Conservation (phyloP, 2,329 filamentous ascomycete species). For the Byssothecium circinans region DNA sequence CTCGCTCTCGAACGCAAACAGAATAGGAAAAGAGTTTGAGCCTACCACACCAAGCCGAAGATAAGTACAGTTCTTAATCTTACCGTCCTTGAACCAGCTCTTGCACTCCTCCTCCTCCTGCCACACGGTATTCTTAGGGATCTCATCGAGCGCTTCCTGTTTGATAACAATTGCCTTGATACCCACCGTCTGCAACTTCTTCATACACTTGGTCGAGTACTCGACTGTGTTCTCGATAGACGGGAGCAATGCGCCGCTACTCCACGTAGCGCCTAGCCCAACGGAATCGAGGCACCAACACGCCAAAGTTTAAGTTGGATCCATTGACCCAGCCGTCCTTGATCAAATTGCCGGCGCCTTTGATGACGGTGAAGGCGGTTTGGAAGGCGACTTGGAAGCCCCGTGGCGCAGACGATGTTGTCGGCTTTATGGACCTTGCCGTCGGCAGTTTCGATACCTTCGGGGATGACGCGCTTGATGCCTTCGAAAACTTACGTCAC, state of each 20-base stretch:
- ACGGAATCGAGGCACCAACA: slow-evolving; percentile 47
- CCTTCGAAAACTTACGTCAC: slow-evolving; percentile 29
- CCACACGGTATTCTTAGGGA: slow-evolving; percentile 37
- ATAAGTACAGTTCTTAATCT: slow-evolving; percentile 38
- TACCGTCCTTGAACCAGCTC: slow-evolving; percentile 40
- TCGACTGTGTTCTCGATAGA: slow-evolving; percentile 49
- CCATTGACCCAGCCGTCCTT: slow-evolving; percentile 45
- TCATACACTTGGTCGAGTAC: slow-evolving; percentile 38
- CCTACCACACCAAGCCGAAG: slow-evolving; percentile 39
- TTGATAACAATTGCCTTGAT: slow-evolving; percentile 37
- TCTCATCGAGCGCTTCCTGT: slow-evolving; percentile 33
- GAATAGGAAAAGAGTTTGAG: background rate
- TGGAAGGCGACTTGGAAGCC: slow-evolving; percentile 42
- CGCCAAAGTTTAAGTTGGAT: slow-evolving; percentile 47
- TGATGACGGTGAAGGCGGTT: slow-evolving; percentile 50
- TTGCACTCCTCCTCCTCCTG: slow-evolving; percentile 37
- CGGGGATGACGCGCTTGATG: slow-evolving; percentile 38
- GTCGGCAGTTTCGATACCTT: slow-evolving; percentile 37
- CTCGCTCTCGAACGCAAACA: background rate
- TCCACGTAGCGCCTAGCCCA: slow-evolving; percentile 49
- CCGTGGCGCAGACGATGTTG: slow-evolving; percentile 36
- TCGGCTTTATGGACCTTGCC: slow-evolving; percentile 37
- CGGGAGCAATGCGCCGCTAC: slow-evolving; percentile 48
- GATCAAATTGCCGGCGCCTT: slow-evolving; percentile 39
- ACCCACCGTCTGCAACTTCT: slow-evolving; percentile 36